phyloP scores from a whole-genome alignment of 148 eudicot genomes.

The Limonium bicolor region DNA sequence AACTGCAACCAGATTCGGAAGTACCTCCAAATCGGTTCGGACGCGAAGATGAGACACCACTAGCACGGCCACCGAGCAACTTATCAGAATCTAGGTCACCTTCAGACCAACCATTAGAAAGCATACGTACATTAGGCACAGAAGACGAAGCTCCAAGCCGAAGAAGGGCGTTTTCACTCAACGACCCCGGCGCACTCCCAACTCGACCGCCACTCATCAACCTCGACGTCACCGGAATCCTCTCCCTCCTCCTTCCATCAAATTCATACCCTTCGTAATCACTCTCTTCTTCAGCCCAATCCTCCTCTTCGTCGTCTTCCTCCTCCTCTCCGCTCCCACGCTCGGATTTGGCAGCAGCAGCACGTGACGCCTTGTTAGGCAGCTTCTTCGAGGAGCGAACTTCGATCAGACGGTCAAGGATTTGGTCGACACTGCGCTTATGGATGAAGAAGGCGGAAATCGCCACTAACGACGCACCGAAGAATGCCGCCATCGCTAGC shows the following conservation, averaged over 20 bases:
- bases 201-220: too few species aligned
- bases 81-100: not conserved
- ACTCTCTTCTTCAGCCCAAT: conserved; percentile 21
- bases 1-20: not conserved
- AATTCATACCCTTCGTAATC: too few species aligned
- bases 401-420: too few species aligned
- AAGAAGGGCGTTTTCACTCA: conserved; percentile 1
- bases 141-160: too few species aligned
- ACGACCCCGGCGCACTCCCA: not conserved
- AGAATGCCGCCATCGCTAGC: conserved; percentile 89
- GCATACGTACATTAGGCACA: too few species aligned
- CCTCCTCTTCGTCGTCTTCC: conserved; percentile 19
- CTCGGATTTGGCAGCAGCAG: too few species aligned
- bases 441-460: conserved; percentile 91
- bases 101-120: not conserved
- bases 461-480: conserved; percentile 92
- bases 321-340: conserved; percentile 28
- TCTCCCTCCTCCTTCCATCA: too few species aligned
- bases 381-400: conserved; percentile 81
- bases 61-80: not conserved
- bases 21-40: not conserved
- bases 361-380: too few species aligned
- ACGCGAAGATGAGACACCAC: not conserved
- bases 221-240: too few species aligned
- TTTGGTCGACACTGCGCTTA: not conserved